phyloP scores from a whole-genome alignment of 148 eudicot genomes.

The Rhododendron henanense region DNA sequence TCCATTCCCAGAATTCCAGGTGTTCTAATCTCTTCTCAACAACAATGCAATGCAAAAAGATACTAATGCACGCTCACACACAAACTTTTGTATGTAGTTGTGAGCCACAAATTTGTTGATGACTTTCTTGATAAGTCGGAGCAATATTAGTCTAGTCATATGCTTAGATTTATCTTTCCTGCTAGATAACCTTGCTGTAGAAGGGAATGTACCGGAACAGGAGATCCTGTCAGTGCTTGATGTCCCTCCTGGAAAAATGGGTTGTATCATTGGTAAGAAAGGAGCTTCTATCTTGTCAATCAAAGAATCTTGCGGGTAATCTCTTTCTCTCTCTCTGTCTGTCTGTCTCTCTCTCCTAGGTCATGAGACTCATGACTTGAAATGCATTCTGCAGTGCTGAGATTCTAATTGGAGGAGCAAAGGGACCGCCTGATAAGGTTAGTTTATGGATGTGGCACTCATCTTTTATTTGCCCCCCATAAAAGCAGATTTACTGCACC shows the following conservation, averaged over 20 bases:
- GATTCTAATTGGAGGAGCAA: slow-evolving; percentile 78
- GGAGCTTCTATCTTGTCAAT: slow-evolving; percentile 31
- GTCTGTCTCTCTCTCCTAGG: background rate
- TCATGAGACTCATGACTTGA: slow-evolving; percentile 13
- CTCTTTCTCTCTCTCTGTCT: slow-evolving; percentile 2
- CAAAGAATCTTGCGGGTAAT: slow-evolving; percentile 27
- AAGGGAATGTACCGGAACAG: slow-evolving; percentile 52
- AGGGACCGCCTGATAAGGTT: slow-evolving; percentile 96
- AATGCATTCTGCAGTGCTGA: slow-evolving; percentile 66
- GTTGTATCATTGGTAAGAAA: slow-evolving; percentile 26
- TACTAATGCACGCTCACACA: background rate
- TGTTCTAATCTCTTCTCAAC: slow-evolving; percentile 17
- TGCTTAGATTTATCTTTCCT: slow-evolving; percentile 12
- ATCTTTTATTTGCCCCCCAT: background rate
- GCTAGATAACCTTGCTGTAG: slow-evolving; percentile 50
- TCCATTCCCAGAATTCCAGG: slow-evolving; percentile 81
- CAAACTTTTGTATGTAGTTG: background rate
- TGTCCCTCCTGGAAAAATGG: slow-evolving; percentile 58
- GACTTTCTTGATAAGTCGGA: background rate
- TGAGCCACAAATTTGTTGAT: background rate
- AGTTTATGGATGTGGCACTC: slow-evolving; percentile 16
- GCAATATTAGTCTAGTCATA: background rate
- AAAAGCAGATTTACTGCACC: background rate
- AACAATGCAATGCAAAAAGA: background rate
- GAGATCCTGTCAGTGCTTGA: slow-evolving; percentile 76